phyloP scores from a whole-genome alignment of 1,284 basidiomycete genomes.

The Ceratobasidium sp. region DNA sequence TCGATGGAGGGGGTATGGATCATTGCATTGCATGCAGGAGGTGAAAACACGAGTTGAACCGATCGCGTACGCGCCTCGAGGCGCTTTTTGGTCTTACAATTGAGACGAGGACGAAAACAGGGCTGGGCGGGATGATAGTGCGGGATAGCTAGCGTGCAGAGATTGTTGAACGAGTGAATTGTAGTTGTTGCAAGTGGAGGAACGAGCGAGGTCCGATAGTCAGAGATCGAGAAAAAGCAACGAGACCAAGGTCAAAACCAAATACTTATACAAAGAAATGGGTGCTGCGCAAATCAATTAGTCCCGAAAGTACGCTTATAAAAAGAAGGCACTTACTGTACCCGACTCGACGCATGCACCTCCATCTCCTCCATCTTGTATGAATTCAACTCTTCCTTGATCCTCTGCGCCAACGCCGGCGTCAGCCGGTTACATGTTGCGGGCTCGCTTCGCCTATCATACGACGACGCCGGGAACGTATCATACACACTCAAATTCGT shows the following conservation, averaged over 20 bases:
- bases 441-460: conserved; percentile 94
- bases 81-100: conserved; percentile 25
- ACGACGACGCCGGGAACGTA: conserved; percentile 91
- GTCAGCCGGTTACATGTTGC: conserved; percentile 98
- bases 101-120: conserved; percentile 14
- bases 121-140: conserved; percentile 11
- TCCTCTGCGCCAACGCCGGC: conserved; percentile 91
- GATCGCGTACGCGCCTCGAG: neutral
- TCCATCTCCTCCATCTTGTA: conserved; percentile 99
- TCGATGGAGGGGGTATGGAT: neutral
- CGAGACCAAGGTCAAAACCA: neutral
- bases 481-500: conserved; percentile 94
- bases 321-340: conserved; percentile 67
- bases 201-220: conserved; percentile 29
- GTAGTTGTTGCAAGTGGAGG: neutral
- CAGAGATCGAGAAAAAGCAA: conserved; percentile 40
- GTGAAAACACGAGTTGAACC: neutral
- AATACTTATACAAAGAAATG: conserved; percentile 67
- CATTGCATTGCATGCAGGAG: neutral
- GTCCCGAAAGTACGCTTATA: conserved; percentile 40
- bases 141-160: conserved; percentile 25
- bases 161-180: conserved; percentile 27
- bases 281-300: conserved; percentile 58
- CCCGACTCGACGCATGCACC: conserved; percentile 88
- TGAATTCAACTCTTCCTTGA: conserved; percentile 96